phyloP scores from a whole-genome alignment of 306 rosid species.

The Glycine tomentella region DNA sequence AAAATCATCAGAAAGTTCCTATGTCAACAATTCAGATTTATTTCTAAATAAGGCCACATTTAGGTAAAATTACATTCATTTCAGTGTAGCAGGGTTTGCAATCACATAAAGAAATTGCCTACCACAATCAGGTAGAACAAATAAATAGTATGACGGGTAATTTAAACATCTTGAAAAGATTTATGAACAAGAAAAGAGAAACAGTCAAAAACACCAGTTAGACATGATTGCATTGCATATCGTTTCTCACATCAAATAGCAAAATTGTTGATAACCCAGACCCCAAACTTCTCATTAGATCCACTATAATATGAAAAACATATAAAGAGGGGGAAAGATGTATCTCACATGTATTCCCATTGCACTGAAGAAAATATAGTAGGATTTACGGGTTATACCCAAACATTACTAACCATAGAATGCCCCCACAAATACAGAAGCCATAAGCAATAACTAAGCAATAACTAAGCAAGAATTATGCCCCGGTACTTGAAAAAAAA shows the following conservation, averaged over 20 bases:
- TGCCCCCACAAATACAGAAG: slow-evolving; percentile 1
- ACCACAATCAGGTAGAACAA: not conserved
- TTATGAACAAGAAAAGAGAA: not conserved
- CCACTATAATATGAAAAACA: slow-evolving; percentile 2
- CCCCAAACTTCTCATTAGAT: slow-evolving; percentile 4
- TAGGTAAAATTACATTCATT: not conserved
- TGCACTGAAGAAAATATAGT: slow-evolving; percentile 15
- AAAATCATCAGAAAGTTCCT: not conserved
- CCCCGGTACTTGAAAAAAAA: not conserved
- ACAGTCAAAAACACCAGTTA: not conserved
- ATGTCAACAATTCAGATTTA: not conserved
- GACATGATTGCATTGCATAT: slow-evolving; percentile 15
- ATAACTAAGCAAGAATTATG: slow-evolving; percentile 12
- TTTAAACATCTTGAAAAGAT: slow-evolving; percentile 2
- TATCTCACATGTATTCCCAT: not conserved
- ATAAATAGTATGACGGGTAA: not conserved
- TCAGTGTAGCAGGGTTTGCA: slow-evolving; percentile 23
- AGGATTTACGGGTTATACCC: not conserved
- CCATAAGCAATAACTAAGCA: not conserved
- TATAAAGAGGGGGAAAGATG: too few relatives aligned
- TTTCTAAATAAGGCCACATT: not conserved
- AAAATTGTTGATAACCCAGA: slow-evolving; percentile 10
- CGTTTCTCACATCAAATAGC: too few relatives aligned
- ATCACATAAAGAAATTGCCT: slow-evolving; percentile 3
- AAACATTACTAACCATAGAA: slow-evolving; percentile 23